Base-by-base conservation (phyloP, 1,284 basidiomycete species). In the Sanguinoderma infundibulare region DNA sequence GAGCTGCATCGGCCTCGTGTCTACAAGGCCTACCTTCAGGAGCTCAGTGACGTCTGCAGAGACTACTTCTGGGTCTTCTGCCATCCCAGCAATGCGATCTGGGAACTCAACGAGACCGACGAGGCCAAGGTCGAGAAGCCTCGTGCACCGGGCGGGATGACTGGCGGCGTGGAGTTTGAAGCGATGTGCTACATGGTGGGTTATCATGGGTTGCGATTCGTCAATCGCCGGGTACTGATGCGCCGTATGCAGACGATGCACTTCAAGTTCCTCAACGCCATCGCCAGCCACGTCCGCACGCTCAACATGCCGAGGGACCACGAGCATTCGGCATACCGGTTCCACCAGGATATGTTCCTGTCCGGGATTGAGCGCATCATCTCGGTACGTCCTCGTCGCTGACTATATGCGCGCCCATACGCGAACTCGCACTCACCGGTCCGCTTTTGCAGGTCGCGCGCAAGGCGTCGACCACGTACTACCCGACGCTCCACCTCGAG, bases 11-110 rank as follows among this genome's bases (percentile, higher is more conserved):
- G 84, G 3, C 89, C 93, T 0, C 81, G 96, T 47, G 88, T 96
- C 51, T 98, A 95, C 81, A 98, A 95, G 79, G 88, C 89, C 2
- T 98, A 96, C 77, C 79, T 99, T 14, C 87, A 90, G 68, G 96
- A 98, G 73, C 79, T 98, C 38, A 90, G 87, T 9, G 94, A 96
- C 67, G 82, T 97, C 2, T 96, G 96, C 72, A 79, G 95, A 20
- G 97, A 99, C 74, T 98, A 98, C 78, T 98, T 98, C 76, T 98
- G 97, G 95, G 92, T 99, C 57, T 98, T 98, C 78, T 98, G 97
- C 73, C 98, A 99, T 74, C 90, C 92, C 2, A 91, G 91, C 70
- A 99, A 99, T 72, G 87, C 88, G 0, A 89, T 97, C 49, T 98
- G 96, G 96, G 81, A 89, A 17, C 78, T 96, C 28, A 77, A 82